Evolutionary conservation across 1,284 basidiomycete species (phyloP).

Genomic region (Termitomyces sp.): DNA sequence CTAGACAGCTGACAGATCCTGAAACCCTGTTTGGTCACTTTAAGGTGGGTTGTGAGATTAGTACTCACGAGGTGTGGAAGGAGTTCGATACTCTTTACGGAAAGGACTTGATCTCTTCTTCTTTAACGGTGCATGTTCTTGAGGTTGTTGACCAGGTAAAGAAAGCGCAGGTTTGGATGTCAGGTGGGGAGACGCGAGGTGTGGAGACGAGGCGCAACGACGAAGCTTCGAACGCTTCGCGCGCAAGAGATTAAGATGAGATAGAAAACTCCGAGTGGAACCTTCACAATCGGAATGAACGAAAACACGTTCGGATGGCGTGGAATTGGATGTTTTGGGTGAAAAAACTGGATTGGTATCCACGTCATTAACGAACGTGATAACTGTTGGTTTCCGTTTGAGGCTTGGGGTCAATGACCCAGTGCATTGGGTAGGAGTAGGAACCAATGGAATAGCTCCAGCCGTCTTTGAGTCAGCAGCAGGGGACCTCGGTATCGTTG

Average conservation of each 20-base stretch:
- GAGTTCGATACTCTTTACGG: slow-evolving; percentile 2
- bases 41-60: background rate
- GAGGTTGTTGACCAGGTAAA: background rate
- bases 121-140: background rate
- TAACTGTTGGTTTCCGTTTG: slow-evolving; percentile 11
- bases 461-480: background rate
- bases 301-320: slow-evolving; percentile 8
- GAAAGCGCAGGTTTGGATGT: slow-evolving; percentile 6
- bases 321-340: background rate
- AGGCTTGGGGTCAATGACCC: background rate
- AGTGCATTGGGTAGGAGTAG: background rate
- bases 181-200: slow-evolving; percentile 18
- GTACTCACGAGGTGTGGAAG: slow-evolving; percentile 6
- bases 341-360: slow-evolving; percentile 1
- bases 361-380: slow-evolving; percentile 9
- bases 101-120: slow-evolving; percentile 12
- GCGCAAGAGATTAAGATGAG: slow-evolving; percentile 15
- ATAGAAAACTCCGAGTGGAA: slow-evolving; percentile 11
- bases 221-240: slow-evolving; percentile 14
- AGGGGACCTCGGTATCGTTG: background rate
- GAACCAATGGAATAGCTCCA: background rate
- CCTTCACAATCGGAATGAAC: slow-evolving; percentile 16
- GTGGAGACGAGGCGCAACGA: slow-evolving; percentile 18
- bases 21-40: background rate
- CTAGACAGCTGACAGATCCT: slow-evolving; percentile 18